These are phyloP conservation scores for Ceratocystiopsis sp. DNA, from an alignment of 2,329 filamentous ascomycete species.

Conservation along the genomic window DNA sequence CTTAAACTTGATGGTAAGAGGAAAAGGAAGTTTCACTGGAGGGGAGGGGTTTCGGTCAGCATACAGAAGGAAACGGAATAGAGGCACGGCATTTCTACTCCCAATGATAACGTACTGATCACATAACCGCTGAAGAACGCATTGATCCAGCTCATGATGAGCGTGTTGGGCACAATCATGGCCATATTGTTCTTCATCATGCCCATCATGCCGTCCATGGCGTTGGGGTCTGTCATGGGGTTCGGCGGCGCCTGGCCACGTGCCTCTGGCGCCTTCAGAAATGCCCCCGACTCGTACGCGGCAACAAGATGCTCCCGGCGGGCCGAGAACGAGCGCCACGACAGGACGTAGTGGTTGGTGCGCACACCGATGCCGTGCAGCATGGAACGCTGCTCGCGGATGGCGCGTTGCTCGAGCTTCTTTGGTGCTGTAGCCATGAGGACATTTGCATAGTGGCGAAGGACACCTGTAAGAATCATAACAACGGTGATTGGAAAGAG, in stretches of 20 bases:
- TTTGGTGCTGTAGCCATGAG: slow-evolving; percentile 77
- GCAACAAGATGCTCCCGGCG: slow-evolving; percentile 69
- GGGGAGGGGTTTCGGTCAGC: not conserved
- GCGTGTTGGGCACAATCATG: slow-evolving; percentile 96
- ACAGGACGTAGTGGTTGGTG: slow-evolving; percentile 64
- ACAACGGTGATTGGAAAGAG: slow-evolving; percentile 92
- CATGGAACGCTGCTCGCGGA: slow-evolving; percentile 76
- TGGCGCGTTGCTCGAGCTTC: slow-evolving; percentile 54
- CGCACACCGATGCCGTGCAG: slow-evolving; percentile 73
- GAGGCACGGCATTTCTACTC: no score
- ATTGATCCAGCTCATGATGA: slow-evolving; percentile 99
- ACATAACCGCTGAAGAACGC: slow-evolving; percentile 97
- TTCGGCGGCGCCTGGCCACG: slow-evolving; percentile 80
- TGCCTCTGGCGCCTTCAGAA: slow-evolving; percentile 74
- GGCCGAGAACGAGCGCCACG: slow-evolving; percentile 56
- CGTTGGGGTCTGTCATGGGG: slow-evolving; percentile 84
- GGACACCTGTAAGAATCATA: slow-evolving; percentile 91
- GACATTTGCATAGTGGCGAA: slow-evolving; percentile 92
- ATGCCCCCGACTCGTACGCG: slow-evolving; percentile 71
- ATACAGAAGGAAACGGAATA: not conserved
- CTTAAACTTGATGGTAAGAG: slow-evolving; percentile 97
- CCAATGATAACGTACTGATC: slow-evolving; percentile 48
- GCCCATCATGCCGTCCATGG: slow-evolving; percentile 99
- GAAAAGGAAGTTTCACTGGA: slow-evolving; percentile 90
- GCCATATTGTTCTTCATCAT: slow-evolving; percentile 99